Base-by-base conservation (phyloP, 441 rosid genomes). In the Capsella rubella region DNA sequence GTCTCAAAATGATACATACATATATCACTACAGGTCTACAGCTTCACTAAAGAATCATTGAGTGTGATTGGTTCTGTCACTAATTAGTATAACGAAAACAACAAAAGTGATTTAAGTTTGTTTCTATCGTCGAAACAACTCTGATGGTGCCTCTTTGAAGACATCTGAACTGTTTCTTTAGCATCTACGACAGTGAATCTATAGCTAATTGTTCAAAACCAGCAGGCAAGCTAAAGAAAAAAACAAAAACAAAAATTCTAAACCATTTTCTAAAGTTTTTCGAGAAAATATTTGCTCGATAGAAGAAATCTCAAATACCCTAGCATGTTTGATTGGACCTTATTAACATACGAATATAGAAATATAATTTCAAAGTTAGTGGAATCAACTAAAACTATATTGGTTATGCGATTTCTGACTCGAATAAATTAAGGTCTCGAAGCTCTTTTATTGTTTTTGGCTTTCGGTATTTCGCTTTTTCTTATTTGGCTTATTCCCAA, bases 391-490 rank as follows among this genome's bases (percentile, higher is more conserved):
- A 27, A 43, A 31, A 31, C 8, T 59, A 67, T 21, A 67, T 42
- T 52, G 69, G 49, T 60, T 39, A 43, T 75, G 63, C 32, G 25
- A 61, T 52, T 61, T 61, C 52, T 68, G 57, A 52, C n/a, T 40
- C 58, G 64, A 75, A 35, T 75, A 62, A 69, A 68, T 62, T 75
- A 55, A 45, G 28, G 52, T 25, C 50, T 59, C 37, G 5, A 59
- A 60, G 63, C 7, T 53, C 54, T 32, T 43, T 58, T 67, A 49
- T 42, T 27, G 10, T 37, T 67, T 49, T 21, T 67, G 62, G 63
- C 72, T 74, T 74, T 67, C 55, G 62, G 68, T 52, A 40, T 16
- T 29, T 50, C 49, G 67, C 72, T 16, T 40, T 60, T 74, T 67
- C 49, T 49, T 67, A 43, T 60, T 67, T 67, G 78, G 78, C 63